Evolutionary conservation across 352 stramenopile species (phyloP), one percentile per base, ranked within the genome.

Genomic region (Pythium phragmitis): DNA sequence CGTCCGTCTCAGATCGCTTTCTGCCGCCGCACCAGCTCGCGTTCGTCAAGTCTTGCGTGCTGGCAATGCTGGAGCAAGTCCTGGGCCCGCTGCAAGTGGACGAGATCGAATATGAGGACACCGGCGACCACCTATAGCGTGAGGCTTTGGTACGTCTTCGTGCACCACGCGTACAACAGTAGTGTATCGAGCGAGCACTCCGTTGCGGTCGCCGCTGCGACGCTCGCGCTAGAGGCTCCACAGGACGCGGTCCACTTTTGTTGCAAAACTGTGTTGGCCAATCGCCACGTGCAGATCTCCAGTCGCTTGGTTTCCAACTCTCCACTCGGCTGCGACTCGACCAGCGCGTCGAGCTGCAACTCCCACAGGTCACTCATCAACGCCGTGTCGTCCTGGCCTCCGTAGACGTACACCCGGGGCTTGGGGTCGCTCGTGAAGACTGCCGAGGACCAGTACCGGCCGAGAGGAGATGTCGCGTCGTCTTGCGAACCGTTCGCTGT

Each of bases 1-100:
- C 88, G 54, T 96, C 88, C 6, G 85, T 77, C 1, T 72, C 73
- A 3, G 88, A 96, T 47, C 59, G 83, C 30, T 96, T 83, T 61
- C 73, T 92, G 23, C 88, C 87, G 7, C 73, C 76, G 0, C 67
- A 88, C 43, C 85, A 94, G 52, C 50, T 87, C 1, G 69, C 85
- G 26, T 42, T 67, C 14, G 77, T 94, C 9, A 65, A 86, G 1
- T 33, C 64, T 12, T 61, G 57, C 23, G 75, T 90, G 11, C 61
- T 96, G 23, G 45, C 42, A 7, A 80, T 88, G 50, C 72, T 96
- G 0, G 67, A 28, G 37, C 69, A 49, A 53, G 73, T 8, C 82
- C 72, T 70, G 72, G 75, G 0, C 11, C 69, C 8, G 13, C 80
- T 36, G 52, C 60, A 64, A 8, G 57, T 76, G n/a, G 72, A 85